Percentiles rank a stretch among this genome's conserved stretches.
Evolutionary conservation across 2,329 filamentous ascomycete genomes (phyloP).

Genomic region (Colletotrichum godetiae): DNA sequence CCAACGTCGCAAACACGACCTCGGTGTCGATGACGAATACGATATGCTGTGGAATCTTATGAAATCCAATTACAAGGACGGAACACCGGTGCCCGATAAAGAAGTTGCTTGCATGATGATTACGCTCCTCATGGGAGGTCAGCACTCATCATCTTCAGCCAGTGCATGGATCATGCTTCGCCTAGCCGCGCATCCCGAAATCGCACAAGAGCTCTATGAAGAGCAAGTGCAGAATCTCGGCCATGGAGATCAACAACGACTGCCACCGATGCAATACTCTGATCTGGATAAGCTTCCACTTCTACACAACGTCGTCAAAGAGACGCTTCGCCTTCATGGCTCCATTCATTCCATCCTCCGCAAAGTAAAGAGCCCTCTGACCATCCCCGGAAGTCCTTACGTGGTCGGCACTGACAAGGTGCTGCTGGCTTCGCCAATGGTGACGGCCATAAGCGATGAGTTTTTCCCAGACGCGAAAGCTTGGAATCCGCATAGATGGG

Average conservation of each 20-base stretch:
- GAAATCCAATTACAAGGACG: constrained; percentile 74
- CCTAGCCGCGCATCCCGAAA: constrained; percentile 75
- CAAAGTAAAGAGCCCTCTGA: neutral
- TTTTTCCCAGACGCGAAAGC: constrained; percentile 61
- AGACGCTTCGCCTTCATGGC: constrained; percentile 77
- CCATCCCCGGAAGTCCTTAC: neutral
- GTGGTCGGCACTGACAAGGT: constrained; percentile 55
- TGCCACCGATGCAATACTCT: neutral
- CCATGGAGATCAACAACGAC: neutral
- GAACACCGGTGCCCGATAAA: constrained; percentile 74
- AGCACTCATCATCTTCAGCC: constrained; percentile 84
- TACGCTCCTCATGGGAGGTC: constrained; percentile 84
- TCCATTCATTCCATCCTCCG: constrained; percentile 54
- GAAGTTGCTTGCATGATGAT: constrained; percentile 91
- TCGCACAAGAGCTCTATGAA: constrained; percentile 73
- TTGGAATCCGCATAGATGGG: neutral
- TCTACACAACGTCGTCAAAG: constrained; percentile 61
- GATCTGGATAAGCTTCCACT: neutral
- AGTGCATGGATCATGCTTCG: constrained; percentile 82
- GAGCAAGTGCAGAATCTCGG: constrained; percentile 45
- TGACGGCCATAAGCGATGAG: constrained; percentile 60
- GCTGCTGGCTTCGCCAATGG: constrained; percentile 55
- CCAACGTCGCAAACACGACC: neutral
- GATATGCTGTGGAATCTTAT: neutral
- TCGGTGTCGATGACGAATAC: neutral